Evolutionary conservation across 2,329 filamentous ascomycete genomes (phyloP).

Genomic region (Colletotrichum limetticola): DNA sequence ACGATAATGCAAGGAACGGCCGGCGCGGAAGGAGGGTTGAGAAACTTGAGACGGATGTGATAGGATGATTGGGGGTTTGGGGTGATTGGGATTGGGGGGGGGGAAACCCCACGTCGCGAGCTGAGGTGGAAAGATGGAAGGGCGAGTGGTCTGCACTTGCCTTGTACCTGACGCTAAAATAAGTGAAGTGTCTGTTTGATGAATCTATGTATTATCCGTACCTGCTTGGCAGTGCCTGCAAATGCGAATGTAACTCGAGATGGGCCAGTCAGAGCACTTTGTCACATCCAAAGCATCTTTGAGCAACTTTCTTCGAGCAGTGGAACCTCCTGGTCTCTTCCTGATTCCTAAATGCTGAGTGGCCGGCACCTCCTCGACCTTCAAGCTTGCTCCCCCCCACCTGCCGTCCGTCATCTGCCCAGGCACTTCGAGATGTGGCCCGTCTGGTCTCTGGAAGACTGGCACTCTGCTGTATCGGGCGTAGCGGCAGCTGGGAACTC

Average conservation of each 20-base stretch:
- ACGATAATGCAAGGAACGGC: slow-evolving; percentile 11
- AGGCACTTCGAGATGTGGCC: background rate
- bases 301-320: background rate
- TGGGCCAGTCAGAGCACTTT: slow-evolving; percentile 18
- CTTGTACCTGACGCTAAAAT: slow-evolving; percentile 27
- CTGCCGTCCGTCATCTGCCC: slow-evolving; percentile 14
- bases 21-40: slow-evolving; percentile 1
- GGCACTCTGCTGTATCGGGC: slow-evolving; percentile 2
- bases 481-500: background rate
- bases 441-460: slow-evolving; percentile 7
- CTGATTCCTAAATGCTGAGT: background rate
- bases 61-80: background rate
- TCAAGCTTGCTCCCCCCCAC: slow-evolving; percentile 12
- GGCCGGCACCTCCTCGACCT: background rate
- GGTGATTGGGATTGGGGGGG: background rate
- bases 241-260: background rate
- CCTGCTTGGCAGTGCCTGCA: background rate
- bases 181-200: too few relatives aligned
- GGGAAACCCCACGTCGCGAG: background rate
- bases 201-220: too few relatives aligned
- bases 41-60: background rate
- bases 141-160: background rate
- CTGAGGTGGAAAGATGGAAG: background rate
- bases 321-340: slow-evolving; percentile 7
- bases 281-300: slow-evolving; percentile 3